phyloP scores from a whole-genome alignment of 1,284 basidiomycete species.

The Exobasidium rhododendri region DNA sequence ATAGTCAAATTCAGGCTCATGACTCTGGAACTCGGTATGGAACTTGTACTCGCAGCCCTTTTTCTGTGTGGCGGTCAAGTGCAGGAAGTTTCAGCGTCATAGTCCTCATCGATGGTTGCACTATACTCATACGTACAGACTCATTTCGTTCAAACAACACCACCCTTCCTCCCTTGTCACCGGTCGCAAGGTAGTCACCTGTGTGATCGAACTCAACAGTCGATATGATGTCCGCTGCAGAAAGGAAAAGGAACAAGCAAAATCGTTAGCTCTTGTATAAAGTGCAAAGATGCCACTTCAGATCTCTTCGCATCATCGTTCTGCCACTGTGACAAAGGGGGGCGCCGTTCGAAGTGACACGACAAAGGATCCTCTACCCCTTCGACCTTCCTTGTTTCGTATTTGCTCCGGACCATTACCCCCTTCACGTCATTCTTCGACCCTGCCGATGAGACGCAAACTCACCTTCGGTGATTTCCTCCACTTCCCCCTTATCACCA shows the following conservation, averaged over 20 bases:
- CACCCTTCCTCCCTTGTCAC: slow-evolving; percentile 96
- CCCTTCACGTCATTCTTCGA: no score
- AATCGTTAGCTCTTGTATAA: no score
- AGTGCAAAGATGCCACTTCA: neutral
- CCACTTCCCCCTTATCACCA: slow-evolving; percentile 73
- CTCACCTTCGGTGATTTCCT: slow-evolving; percentile 97
- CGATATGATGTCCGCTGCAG: slow-evolving; percentile 73
- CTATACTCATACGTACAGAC: slow-evolving; percentile 65
- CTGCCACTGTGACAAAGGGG: no score
- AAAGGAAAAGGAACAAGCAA: slow-evolving; percentile 59
- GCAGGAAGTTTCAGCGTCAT: slow-evolving; percentile 2
- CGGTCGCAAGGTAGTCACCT: slow-evolving; percentile 97
- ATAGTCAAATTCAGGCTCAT: slow-evolving; percentile 99
- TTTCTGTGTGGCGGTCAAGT: slow-evolving; percentile 62
- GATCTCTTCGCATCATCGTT: no score
- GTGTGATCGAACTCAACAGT: slow-evolving; percentile 99
- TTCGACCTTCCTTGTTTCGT: neutral
- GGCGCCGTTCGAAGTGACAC: neutral
- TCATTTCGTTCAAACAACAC: slow-evolving; percentile 98
- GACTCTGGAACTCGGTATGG: slow-evolving; percentile 99
- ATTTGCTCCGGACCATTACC: neutral
- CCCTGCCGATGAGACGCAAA: no score
- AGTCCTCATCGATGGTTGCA: neutral
- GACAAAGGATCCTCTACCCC: neutral
- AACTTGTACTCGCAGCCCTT: slow-evolving; percentile 99